Base-by-base conservation (phyloP, 2,329 filamentous ascomycete genomes). In the Podosphaera fusca region DNA sequence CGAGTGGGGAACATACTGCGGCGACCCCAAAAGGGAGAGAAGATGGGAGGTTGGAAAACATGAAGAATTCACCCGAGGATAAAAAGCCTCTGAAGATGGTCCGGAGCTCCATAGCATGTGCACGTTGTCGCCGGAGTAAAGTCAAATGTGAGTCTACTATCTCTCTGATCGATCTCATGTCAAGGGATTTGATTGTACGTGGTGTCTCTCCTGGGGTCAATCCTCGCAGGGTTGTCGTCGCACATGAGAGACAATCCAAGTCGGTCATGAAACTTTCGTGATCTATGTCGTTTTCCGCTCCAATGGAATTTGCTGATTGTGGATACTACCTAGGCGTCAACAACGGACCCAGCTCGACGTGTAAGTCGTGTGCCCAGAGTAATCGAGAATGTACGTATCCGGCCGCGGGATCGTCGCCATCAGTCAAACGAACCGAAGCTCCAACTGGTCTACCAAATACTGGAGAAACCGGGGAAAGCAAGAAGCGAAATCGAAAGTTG, bases 91-190 rank as follows among this genome's bases (percentile, higher is more conserved):
- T 67, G 51, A 70, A 70, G 65, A 73, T 74, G 38, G 84, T 87
- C 78, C 78, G 86, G 63, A 87, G 85, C 52, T 86, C 82, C 65
- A 87, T 90, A 66, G 85, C 86, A 53, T 92, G 86, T 69, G 74
- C 79, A 60, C 76, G 80, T 61, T 90, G 86, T 67, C 77, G 86
- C 58, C 79, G 80, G 64, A 87, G 84, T 67, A 94, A 92, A 70
- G 86, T 90, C 67, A 90, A 90, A 70, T 94, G 87, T 71, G 80
- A 87, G 64, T 64, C 1, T 30, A 30, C 34, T 29, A 30, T 50
- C 51, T 53, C 30, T 49, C 9, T 49, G 21, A 7, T 33, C 49
- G 9, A 31, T 52, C 21, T 7, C 30, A 14, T 33, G 3, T 4
- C 46, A 8, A n/a, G 21, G n/a, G 46, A 30, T 21, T 21, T 30